Base-by-base conservation (phyloP, 495 filamentous ascomycete species). In the Delitschia confertaspora region DNA sequence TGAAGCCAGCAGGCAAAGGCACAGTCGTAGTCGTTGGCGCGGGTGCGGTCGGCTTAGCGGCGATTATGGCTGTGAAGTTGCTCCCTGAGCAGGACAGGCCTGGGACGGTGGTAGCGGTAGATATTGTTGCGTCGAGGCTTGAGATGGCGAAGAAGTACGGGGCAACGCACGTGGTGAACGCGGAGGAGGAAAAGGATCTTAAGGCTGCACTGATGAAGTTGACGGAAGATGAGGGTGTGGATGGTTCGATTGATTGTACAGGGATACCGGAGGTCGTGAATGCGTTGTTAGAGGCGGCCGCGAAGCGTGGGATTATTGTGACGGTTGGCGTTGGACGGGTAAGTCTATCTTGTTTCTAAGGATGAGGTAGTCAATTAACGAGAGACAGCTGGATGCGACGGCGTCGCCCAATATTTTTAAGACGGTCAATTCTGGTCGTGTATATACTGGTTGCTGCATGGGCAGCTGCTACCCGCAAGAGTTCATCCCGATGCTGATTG, bases 61-160 rank as follows among this genome's bases (percentile, higher is more conserved):
- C 53, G 1, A 19, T 61, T 22, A 61, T 61, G 51, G 56, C 53
- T 19, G 58, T 56, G 1, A 61, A 59, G 33, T 20, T 56, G 16
- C 30, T 41, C 19, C 38, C 40, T 11, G 16, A n/a, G 10, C 24
- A 31, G 3, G n/a, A n/a, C n/a, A n/a, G n/a, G n/a, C n/a, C n/a
- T n/a, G n/a, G n/a, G n/a, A 49, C 24, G 0, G 59, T 61, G 27
- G 55, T 61, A 27, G 58, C 47, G 19, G 22, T 61, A 16, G 58
- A 61, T 32, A 33, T 49, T 5, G 38, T 61, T 8, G 29, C 27
- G 5, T 37, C 26, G 9, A 42, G 58, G 25, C 48, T 61, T 9
- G 30, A 53, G 16, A 25, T 61, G 3, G 58, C 58, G 9, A 36
- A 42, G 27, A 45, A 56, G 35, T 35, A 59, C 8, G 58, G 58